Evolutionary conservation across 129 eudicot genomes (phyloP).

Genomic region (Lactuca sativa): DNA sequence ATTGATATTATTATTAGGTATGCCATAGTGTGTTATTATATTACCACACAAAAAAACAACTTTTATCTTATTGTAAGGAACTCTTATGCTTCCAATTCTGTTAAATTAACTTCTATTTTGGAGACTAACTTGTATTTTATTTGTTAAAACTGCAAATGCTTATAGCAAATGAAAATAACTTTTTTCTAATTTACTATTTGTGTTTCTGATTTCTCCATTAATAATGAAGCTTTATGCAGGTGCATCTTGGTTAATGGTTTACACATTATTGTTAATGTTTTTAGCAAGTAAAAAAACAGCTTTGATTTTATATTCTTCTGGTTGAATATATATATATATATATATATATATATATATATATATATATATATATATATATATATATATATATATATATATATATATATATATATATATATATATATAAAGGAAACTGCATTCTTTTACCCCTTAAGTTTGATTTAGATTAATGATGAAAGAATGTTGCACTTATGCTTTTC

Average conservation of each 20-base stretch:
- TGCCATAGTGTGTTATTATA: not conserved
- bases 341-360: constrained; percentile 11
- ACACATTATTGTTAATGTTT: too few species aligned
- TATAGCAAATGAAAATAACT: constrained; percentile 4
- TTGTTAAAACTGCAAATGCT: not conserved
- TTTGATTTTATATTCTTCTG: constrained; percentile 2
- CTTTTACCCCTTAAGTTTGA: not conserved
- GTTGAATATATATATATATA: constrained; percentile 3
- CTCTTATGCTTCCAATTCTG: not conserved
- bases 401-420: constrained; percentile 9
- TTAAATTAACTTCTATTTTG: not conserved
- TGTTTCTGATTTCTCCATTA: not conserved
- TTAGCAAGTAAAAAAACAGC: too few species aligned
- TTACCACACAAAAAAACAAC: not conserved
- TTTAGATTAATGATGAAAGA: constrained; percentile 1
- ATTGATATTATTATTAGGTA: not conserved
- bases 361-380: constrained; percentile 14
- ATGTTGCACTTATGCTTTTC: not conserved
- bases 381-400: constrained; percentile 12
- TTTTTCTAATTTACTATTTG: not conserved
- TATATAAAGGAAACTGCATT: not conserved
- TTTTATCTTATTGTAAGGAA: not conserved
- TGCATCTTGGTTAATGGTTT: too few species aligned
- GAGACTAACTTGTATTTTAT: too few species aligned
- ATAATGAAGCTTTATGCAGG: not conserved